phyloP scores from a whole-genome alignment of 495 filamentous ascomycete genomes.

The Daldinia childiae region DNA sequence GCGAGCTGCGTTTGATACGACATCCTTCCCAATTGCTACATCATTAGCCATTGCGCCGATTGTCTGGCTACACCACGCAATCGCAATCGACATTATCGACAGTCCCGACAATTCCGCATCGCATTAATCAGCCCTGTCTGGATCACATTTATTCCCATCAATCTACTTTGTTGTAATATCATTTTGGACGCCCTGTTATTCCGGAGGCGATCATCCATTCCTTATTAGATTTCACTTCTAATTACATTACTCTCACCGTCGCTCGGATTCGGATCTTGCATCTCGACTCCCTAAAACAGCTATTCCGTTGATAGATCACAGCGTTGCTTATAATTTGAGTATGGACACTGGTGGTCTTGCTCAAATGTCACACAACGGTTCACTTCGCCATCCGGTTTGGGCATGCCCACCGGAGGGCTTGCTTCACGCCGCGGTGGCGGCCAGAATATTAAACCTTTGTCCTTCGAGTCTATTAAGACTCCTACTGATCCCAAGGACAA shows the following conservation, averaged over 20 bases:
- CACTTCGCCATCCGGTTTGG: conserved; percentile 73
- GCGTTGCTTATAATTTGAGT: conserved; percentile 64
- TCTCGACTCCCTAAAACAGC: conserved; percentile 26
- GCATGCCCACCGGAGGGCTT: conserved; percentile 79
- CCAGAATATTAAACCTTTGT: conserved; percentile 87
- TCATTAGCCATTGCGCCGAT: conserved; percentile 33
- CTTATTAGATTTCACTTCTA: conserved; percentile 49
- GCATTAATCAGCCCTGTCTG: conserved; percentile 43
- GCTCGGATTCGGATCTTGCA: conserved; percentile 24
- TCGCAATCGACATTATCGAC: conserved; percentile 19
- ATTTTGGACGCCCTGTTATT: conserved; percentile 41
- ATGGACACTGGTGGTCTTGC: conserved; percentile 99
- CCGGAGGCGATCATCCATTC: conserved; percentile 47
- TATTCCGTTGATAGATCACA: conserved; percentile 34
- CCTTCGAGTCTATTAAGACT: conserved; percentile 68
- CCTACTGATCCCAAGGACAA: conserved; percentile 60
- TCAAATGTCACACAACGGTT: conserved; percentile 96
- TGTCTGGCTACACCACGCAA: conserved; percentile 20
- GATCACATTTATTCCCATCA: conserved; percentile 29
- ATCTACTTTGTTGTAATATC: conserved; percentile 47
- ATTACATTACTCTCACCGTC: conserved; percentile 34
- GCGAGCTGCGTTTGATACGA: conserved; percentile 49
- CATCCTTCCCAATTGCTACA: conserved; percentile 42
- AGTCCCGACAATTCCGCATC: conserved; percentile 24
- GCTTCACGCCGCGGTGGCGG: conserved; percentile 78